Conservation (phyloP, 495 filamentous ascomycete species). For the Terfezia claveryi region DNA sequence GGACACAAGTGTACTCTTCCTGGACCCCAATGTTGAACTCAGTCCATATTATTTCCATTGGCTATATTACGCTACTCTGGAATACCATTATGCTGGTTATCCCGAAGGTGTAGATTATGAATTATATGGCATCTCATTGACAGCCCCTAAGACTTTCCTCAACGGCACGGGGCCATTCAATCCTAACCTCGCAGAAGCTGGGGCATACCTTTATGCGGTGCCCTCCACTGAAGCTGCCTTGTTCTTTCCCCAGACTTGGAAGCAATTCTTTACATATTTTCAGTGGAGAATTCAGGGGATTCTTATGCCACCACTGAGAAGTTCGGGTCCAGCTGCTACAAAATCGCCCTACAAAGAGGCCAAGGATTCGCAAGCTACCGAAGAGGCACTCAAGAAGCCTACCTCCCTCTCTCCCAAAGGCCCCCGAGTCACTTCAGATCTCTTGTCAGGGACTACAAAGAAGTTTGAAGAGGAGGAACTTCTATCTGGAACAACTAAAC, state of each 20-base stretch:
- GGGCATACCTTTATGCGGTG: constrained; percentile 38
- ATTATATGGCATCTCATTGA: constrained; percentile 39
- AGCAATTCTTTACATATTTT: constrained; percentile 43
- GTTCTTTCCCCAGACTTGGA: constrained; percentile 48
- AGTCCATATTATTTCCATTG: constrained; percentile 47
- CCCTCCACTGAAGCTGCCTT: constrained; percentile 42
- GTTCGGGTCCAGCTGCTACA: not conserved
- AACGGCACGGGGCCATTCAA: constrained; percentile 25
- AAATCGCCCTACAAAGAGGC: not conserved
- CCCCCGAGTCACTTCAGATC: not conserved
- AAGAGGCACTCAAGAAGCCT: too few relatives aligned
- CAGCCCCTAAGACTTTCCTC: constrained; percentile 31
- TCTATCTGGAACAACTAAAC: not conserved
- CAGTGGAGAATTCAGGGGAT: not conserved
- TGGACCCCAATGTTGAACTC: constrained; percentile 40
- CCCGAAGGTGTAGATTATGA: constrained; percentile 15
- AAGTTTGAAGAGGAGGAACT: not conserved
- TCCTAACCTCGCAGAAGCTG: constrained; percentile 16
- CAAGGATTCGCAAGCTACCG: not conserved
- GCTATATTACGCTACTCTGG: constrained; percentile 35
- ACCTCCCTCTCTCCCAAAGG: too few relatives aligned
- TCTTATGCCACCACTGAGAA: not conserved
- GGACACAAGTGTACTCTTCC: constrained; percentile 36
- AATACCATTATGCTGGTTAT: constrained; percentile 37
- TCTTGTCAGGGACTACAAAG: not conserved